Conservation (phyloP, 345 rosid genomes). For the Lepidium aucheri region DNA sequence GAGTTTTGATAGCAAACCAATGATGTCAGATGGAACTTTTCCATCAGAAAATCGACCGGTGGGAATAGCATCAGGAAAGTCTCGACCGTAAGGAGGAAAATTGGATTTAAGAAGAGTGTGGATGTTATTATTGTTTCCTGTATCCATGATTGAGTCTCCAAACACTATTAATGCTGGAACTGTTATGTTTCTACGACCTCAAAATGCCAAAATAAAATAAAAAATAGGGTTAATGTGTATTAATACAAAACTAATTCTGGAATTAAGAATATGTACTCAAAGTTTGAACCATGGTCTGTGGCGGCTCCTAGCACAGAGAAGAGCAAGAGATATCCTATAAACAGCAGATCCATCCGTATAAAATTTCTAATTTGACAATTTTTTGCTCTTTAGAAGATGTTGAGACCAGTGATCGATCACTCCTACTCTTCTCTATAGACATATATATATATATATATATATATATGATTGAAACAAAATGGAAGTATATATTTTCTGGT, state of each 20-base stretch:
- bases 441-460: too few species aligned
- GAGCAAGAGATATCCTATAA: neutral
- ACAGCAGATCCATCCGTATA: neutral
- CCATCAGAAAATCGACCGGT: conserved; percentile 27
- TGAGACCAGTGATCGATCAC: too few species aligned
- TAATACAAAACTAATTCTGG: neutral
- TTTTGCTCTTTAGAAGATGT: neutral
- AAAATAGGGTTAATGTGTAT: neutral
- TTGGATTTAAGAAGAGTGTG: conserved; percentile 7
- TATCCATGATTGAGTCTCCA: conserved; percentile 29
- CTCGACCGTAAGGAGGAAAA: conserved; percentile 15
- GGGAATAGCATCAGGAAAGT: conserved; percentile 7
- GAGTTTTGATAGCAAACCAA: neutral
- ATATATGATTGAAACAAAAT: too few species aligned
- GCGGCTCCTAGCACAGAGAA: neutral
- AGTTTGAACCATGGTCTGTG: neutral
- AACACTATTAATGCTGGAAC: conserved; percentile 22
- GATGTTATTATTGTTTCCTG: conserved; percentile 20
- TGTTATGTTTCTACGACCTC: neutral
- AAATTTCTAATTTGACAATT: neutral
- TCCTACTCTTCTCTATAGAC: too few species aligned
- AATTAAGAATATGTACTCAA: neutral
- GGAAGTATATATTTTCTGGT: too few species aligned
- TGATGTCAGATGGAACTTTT: conserved; percentile 18
- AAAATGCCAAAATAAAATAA: neutral